Base-by-base conservation (phyloP, 192 early-diverging fungal genomes). In the Coemansia sp. region DNA sequence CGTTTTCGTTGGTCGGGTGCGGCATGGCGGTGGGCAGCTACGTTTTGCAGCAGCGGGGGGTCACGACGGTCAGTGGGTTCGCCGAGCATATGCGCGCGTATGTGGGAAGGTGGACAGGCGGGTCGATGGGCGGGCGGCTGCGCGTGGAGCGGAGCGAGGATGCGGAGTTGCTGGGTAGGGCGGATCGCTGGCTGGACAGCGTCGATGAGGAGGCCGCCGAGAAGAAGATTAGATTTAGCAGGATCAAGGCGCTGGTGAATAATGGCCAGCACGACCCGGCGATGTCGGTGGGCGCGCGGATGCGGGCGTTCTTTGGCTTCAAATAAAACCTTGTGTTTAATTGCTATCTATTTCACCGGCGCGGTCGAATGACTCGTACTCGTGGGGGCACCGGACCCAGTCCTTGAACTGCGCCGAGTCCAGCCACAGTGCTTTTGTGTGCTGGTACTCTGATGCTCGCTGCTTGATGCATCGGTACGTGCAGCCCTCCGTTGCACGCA, bases 261-360 rank as follows among this genome's bases (percentile, higher is more conserved):
- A 57, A 42, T 11, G 23, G 28, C 14, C 23, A 27, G 21, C 25
- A 63, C 18, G n/a, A 47, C 27, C 32, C 46, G 27, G 29, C 31
- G 22, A 24, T 72, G 45, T 78, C 75, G 3, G 6, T 78, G 10
- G 75, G 75, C 8, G 69, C 61, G 18, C 44, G 50, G 27, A 71
- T 78, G 75, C 75, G 75, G 10, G 52, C 58, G 60, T 52, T 2
- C 53, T 64, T 65, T 69, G 75, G 7, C 71, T 69, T 58, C 54
- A 53, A 19, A 43, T 32, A 9, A 61, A 48, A 21, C 6, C 42
- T 44, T 48, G 25, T 32, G 31, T 32, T 32, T 8, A 8, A 8
- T 32, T 32, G 31, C 10, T 32, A 24, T 48, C 25, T 50, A 53
- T 16, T 7, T 22, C 23, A 18, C 62, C 62, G 7, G 30, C 38